A percentile compares a stretch with the other conserved stretches of the same genome.
These are phyloP conservation scores for Canavalia ensiformis DNA, from an alignment of 306 rosid genomes.

Conservation along the genomic window DNA sequence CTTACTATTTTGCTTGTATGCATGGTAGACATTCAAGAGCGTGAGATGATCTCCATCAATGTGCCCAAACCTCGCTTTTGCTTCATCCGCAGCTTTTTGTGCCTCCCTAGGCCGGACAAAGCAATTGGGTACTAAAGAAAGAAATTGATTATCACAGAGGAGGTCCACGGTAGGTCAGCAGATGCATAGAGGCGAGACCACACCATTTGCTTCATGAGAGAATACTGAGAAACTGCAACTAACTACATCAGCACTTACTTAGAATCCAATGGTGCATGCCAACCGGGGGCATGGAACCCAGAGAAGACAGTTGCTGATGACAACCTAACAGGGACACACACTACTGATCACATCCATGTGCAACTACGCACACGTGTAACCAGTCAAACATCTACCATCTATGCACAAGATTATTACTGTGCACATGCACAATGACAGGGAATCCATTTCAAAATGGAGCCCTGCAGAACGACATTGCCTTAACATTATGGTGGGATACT, in stretches of 20 bases:
- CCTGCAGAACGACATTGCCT: conserved; percentile 45
- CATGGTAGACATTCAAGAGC: conserved; percentile 88
- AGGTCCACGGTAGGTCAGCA: conserved; percentile 98
- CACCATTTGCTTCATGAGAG: conserved; percentile 98
- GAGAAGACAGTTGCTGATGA: conserved; percentile 93
- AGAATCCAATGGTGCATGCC: conserved; percentile 89
- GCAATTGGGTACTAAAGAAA: conserved; percentile 99
- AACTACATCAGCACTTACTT: conserved; percentile 91
- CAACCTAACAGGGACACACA: conserved; percentile 77
- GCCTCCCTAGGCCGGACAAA: conserved; percentile 99
- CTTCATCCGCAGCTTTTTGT: conserved; percentile 97
- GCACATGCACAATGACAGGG: conserved; percentile 53
- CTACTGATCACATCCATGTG: conserved; percentile 62
- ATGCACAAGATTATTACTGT: conserved; percentile 50
- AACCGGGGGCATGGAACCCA: conserved; percentile 92
- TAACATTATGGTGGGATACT: conserved; percentile 31
- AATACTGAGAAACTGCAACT: conserved; percentile 98
- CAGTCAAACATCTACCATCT: conserved; percentile 53
- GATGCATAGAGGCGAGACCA: conserved; percentile 98
- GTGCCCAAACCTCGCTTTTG: conserved; percentile 95
- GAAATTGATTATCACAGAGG: conserved; percentile 98
- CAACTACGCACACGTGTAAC: conserved; percentile 52
- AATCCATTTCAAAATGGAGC: conserved; percentile 52
- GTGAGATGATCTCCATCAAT: conserved; percentile 96
- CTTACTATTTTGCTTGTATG: conserved; percentile 95